Base-by-base conservation (phyloP, 2,329 filamentous ascomycete species). In the Hypoxylon sp. region DNA sequence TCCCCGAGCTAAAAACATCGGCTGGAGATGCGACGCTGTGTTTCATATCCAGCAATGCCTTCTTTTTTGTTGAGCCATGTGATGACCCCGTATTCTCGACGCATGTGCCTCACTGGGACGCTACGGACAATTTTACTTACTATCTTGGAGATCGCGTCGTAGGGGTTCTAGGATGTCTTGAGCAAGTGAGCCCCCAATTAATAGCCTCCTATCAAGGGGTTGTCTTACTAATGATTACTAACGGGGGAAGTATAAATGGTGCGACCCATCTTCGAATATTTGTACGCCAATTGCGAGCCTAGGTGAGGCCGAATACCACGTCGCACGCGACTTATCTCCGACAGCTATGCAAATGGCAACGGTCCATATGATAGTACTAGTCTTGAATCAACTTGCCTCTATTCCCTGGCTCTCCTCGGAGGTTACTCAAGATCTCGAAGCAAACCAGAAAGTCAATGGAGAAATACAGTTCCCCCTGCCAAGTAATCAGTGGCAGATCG, bases 381-480 rank as follows among this genome's bases (percentile, higher is more conserved):
- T 36, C n/a, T 41, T 41, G 38, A 41, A 17, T 41, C 38, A 17
- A 41, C 38, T 41, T 41, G 38, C 38, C n/a, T 41, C 38, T 9
- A 41, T 41, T 41, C 38, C 38, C 19, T 41, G n/a, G 5, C 38
- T 41, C n/a, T 19, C 38, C 38, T 17, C n/a, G 7, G 14, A 41
- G 38, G n/a, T 41, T 41, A 41, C n/a, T 41, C 38, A 41, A 41
- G 2, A 19, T 17, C 38, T 41, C 38, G 14, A 17, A 6, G n/a
- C 14, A 17, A 17, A 41, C 9, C n/a, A 19, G 17, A 19, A 41
- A 41, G 38, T 41, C 7, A 17, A 41, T 10, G n/a, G n/a, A 41
- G n/a, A 41, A 41, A 19, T 19, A 10, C 14, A 41, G 7, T 41
- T 19, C 7, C 38, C n/a, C 6, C 7, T 17, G 38, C n/a, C n/a